A percentile compares a stretch with the other conserved stretches of the same genome.
phyloP scores from a whole-genome alignment of 257 asterid species.

The Lavandula angustifolia region DNA sequence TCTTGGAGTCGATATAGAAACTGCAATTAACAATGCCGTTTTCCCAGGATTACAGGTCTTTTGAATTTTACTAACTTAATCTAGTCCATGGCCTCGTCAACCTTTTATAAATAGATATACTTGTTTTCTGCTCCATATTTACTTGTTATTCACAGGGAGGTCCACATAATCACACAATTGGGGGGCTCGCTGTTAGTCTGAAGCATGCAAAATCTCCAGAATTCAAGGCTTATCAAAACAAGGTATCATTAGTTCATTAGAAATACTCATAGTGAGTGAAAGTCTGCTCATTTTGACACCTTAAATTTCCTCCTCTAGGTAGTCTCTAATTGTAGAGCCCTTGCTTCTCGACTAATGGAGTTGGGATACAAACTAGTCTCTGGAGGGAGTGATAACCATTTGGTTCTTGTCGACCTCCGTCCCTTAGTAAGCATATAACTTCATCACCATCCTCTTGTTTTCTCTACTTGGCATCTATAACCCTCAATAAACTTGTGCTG shows the following conservation, averaged over 20 bases:
- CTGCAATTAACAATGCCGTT: slow-evolving; percentile 88
- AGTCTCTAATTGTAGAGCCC: slow-evolving; percentile 85
- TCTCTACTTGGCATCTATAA: not conserved
- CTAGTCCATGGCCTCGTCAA: not conserved
- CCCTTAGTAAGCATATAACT: slow-evolving; percentile 60
- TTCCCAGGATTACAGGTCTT: slow-evolving; percentile 93
- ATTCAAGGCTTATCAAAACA: slow-evolving; percentile 76
- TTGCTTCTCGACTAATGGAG: slow-evolving; percentile 68
- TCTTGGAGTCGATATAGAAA: slow-evolving; percentile 76
- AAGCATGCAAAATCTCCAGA: slow-evolving; percentile 77
- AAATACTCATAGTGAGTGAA: not conserved
- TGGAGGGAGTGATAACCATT: slow-evolving; percentile 97
- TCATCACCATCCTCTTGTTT: not conserved
- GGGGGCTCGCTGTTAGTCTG: slow-evolving; percentile 84
- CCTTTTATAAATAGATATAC: not conserved
- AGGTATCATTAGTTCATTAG: slow-evolving; percentile 44
- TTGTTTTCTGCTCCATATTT: not conserved
- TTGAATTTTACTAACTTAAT: not conserved
- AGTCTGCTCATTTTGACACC: slow-evolving; percentile 28
- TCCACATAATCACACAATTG: slow-evolving; percentile 94
- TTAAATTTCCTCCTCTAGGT: slow-evolving; percentile 43
- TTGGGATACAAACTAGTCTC: slow-evolving; percentile 88
- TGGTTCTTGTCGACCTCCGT: slow-evolving; percentile 95
- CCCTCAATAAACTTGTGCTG: not conserved
- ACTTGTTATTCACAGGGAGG: slow-evolving; percentile 64